A percentile compares a stretch with the other conserved stretches of the same genome.
phyloP scores from a whole-genome alignment of 805 yeast genomes.

The Candida gorgasii region DNA sequence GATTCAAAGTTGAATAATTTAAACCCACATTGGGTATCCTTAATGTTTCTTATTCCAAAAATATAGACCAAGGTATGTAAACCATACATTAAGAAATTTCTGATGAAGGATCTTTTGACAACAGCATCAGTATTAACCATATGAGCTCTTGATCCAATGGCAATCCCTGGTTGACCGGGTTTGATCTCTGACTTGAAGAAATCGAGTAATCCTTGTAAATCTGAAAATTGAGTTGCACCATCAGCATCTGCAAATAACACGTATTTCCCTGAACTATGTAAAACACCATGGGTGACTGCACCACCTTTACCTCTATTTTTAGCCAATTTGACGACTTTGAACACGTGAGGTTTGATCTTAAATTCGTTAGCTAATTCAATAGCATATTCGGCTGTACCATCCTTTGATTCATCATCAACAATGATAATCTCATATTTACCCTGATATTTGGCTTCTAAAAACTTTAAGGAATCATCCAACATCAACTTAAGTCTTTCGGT shows the following conservation, averaged over 20 bases:
- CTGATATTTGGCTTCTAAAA: slow-evolving; percentile 40
- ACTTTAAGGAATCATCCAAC: slow-evolving; percentile 68
- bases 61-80: slow-evolving; percentile 81
- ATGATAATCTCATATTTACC: slow-evolving; percentile 70
- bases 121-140: slow-evolving; percentile 96
- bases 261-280: slow-evolving; percentile 68
- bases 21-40: slow-evolving; percentile 98
- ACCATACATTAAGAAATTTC: slow-evolving; percentile 92
- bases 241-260: slow-evolving; percentile 95
- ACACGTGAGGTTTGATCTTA: slow-evolving; percentile 52
- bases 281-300: slow-evolving; percentile 92
- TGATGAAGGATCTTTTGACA: slow-evolving; percentile 83
- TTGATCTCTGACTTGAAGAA: slow-evolving; percentile 56
- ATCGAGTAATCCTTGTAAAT: slow-evolving; percentile 53
- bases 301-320: slow-evolving; percentile 85
- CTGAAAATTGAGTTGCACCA: slow-evolving; percentile 86
- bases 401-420: slow-evolving; percentile 90
- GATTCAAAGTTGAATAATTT: slow-evolving; percentile 82
- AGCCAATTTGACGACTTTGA: slow-evolving; percentile 70
- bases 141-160: slow-evolving; percentile 94
- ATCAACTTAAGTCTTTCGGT: slow-evolving; percentile 65
- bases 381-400: slow-evolving; percentile 75
- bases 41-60: slow-evolving; percentile 83
- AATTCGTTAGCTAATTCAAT: slow-evolving; percentile 56
- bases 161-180: slow-evolving; percentile 56